Evolutionary conservation across 306 rosid genomes (phyloP).

Genomic region (Glycine tomentella): DNA sequence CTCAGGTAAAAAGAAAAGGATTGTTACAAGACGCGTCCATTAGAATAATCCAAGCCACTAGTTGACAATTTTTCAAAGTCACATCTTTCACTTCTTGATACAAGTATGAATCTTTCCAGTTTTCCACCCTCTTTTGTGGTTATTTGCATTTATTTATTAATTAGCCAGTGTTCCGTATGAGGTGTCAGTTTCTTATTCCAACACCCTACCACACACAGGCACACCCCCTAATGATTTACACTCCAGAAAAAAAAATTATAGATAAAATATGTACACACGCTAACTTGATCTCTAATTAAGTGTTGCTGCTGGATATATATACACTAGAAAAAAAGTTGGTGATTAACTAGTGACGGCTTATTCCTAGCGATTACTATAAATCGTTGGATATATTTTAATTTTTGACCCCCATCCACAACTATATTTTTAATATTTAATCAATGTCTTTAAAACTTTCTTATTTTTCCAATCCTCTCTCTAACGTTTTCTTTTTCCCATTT

Average conservation of each 20-base stretch:
- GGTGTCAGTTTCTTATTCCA: slow-evolving; percentile 45
- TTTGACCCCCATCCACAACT: too few species aligned
- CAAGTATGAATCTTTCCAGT: slow-evolving; percentile 18
- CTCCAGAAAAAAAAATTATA: neutral
- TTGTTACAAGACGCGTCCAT: slow-evolving; percentile 28
- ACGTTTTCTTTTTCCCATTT: too few species aligned
- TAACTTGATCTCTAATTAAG: neutral
- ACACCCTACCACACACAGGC: slow-evolving; percentile 32
- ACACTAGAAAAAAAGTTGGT: too few species aligned
- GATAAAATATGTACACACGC: neutral
- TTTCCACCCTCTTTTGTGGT: slow-evolving; percentile 35
- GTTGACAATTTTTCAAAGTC: slow-evolving; percentile 47
- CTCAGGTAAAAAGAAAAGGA: slow-evolving; percentile 42
- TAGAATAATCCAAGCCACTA: slow-evolving; percentile 44
- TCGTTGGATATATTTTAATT: too few species aligned
- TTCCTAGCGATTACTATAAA: too few species aligned
- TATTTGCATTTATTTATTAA: slow-evolving; percentile 28
- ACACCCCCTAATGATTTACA: neutral
- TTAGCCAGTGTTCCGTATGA: slow-evolving; percentile 30
- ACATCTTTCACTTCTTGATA: slow-evolving; percentile 53
- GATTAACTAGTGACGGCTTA: too few species aligned
- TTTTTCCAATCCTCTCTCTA: too few species aligned
- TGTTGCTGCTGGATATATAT: neutral
- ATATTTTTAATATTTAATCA: too few species aligned
- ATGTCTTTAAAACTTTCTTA: too few species aligned